Evolutionary conservation across 2,329 filamentous ascomycete genomes (phyloP), one percentile per base, ranked within the genome.

Genomic region (Huntiella omanensis): DNA sequence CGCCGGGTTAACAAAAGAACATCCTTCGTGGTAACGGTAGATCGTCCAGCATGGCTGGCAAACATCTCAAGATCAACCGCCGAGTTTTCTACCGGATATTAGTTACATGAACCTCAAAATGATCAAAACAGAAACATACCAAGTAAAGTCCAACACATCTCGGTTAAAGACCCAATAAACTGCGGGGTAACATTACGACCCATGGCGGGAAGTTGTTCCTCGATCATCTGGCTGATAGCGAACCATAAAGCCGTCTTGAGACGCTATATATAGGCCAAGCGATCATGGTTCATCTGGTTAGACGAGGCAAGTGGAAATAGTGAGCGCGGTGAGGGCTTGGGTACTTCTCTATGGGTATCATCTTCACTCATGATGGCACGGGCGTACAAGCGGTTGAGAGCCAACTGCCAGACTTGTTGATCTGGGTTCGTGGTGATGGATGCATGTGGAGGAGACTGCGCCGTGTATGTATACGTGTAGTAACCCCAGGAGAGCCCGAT

Each of bases 211-310:
- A 77, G 80, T 58, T 93, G 81, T 53, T 88, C 78, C 59, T 96
- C 88, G 52, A 94, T 83, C 50, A 92, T 88, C 58, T 85, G 82
- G 53, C 84, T 83, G 50, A 93, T 74, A 17, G 78, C 74, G 56
- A 80, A 80, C 85, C 85, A 93, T 17, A 93, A 73, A 11, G 83
- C 81, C 33, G 82, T 77, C 67, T 92, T 92, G 55, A 91, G 73
- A 52, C 80, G 77, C 80, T 94, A 53, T 0, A 39, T 11, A 17
- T 11, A 41, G 4, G 32, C n/a, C 13, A 43, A 28, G 16, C 8
- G 39, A 19, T 19, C 17, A 19, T 19, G 17, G 17, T 19, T 19
- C 4, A 16, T n/a, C 10, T 12, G 12, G 37, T 49, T 42, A 49
- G 38, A 12, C 13, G 3, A 22, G 15, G 45, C 4, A 17, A 19